Conservation (phyloP, 1,284 basidiomycete species). For the Microbotryum silenes-acaulis region DNA sequence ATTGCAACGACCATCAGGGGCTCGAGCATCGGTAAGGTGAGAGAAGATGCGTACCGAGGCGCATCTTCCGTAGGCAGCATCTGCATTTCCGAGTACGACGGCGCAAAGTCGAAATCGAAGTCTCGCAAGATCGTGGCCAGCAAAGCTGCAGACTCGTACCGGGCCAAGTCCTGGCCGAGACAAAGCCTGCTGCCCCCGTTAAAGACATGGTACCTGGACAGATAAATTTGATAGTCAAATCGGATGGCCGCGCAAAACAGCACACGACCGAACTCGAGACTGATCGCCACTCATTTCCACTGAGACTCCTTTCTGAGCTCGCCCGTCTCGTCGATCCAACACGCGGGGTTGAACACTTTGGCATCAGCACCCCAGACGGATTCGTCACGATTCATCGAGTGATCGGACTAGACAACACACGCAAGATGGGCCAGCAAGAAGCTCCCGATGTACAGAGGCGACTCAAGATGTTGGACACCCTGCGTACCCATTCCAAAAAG, state of each 20-base stretch:
- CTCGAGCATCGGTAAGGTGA: neutral
- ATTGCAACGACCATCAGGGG: slow-evolving; percentile 1
- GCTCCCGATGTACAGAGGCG: neutral
- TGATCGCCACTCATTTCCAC: slow-evolving; percentile 21
- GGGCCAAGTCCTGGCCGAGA: slow-evolving; percentile 25
- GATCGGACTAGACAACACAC: slow-evolving; percentile 20
- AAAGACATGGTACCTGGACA: too few species aligned
- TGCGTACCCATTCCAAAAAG: neutral
- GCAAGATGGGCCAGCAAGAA: neutral
- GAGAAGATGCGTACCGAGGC: slow-evolving; percentile 5
- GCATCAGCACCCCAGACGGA: slow-evolving; percentile 31
- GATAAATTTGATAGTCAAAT: too few species aligned
- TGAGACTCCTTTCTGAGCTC: slow-evolving; percentile 20
- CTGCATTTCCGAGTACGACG: slow-evolving; percentile 14
- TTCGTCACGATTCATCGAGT: slow-evolving; percentile 18
- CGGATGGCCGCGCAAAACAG: too few species aligned
- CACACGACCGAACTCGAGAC: too few species aligned
- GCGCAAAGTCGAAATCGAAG: slow-evolving; percentile 26
- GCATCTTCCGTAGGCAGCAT: slow-evolving; percentile 17
- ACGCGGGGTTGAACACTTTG: slow-evolving; percentile 24
- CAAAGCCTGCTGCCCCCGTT: too few species aligned
- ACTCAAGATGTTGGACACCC: neutral
- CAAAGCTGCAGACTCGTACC: slow-evolving; percentile 22
- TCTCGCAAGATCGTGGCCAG: slow-evolving; percentile 18
- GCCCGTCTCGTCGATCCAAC: slow-evolving; percentile 30